These are phyloP conservation scores for Pseudogymnoascus sp. DNA, from an alignment of 2,329 filamentous ascomycete species.

Conservation along the genomic window DNA sequence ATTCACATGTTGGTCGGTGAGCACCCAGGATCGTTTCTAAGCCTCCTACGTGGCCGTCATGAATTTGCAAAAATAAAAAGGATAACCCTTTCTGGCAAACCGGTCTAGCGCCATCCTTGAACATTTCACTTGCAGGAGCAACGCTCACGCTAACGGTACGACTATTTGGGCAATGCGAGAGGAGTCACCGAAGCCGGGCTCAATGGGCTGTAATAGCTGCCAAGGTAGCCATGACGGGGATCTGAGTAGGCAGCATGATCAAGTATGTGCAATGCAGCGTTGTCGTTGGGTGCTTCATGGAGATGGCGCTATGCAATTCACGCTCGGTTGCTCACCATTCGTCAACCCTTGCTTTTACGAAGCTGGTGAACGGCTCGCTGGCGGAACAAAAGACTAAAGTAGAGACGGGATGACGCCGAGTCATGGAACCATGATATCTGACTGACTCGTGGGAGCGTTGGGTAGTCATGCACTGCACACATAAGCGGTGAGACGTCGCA, in stretches of 20 bases:
- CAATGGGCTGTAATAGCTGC: not conserved
- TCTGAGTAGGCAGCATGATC: not conserved
- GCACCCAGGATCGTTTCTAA: not conserved
- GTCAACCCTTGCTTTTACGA: not conserved
- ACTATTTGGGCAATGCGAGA: not conserved
- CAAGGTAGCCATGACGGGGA: not conserved
- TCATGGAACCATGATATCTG: not conserved
- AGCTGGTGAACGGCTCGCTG: not conserved
- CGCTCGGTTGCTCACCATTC: not conserved
- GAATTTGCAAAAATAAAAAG: not conserved
- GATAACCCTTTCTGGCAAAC: not conserved
- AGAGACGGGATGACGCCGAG: not conserved
- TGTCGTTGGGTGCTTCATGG: not conserved
- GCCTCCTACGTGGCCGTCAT: not conserved
- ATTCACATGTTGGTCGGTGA: not conserved
- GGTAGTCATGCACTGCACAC: not conserved
- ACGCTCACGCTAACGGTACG: not conserved
- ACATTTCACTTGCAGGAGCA: not conserved
- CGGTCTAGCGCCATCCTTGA: not conserved
- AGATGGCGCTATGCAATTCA: not conserved
- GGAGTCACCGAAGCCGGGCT: not conserved
- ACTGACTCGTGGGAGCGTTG: not conserved
- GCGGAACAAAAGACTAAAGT: not conserved
- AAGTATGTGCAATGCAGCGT: not conserved
- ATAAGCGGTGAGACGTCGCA: not conserved